phyloP scores from a whole-genome alignment of 2,329 filamentous ascomycete genomes.

The Penicillium fuscoglaucum region DNA sequence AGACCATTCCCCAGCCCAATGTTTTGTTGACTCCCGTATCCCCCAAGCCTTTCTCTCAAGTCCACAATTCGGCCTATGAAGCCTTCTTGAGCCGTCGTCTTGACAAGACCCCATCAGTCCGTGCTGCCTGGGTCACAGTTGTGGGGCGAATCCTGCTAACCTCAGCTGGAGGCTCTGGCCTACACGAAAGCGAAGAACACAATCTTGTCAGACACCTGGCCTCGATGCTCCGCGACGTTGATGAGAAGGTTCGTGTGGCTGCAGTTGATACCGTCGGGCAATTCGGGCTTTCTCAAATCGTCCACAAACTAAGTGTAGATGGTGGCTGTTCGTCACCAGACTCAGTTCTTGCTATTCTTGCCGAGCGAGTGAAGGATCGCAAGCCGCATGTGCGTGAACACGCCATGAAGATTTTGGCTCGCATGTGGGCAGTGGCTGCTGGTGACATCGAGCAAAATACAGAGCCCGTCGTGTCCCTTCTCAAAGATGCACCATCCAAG shows the following conservation, averaged over 20 bases:
- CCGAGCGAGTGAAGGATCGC: constrained; percentile 84
- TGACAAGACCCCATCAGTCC: constrained; percentile 80
- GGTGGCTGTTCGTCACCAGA: constrained; percentile 74
- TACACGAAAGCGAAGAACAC: constrained; percentile 79
- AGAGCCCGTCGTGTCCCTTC: constrained; percentile 70
- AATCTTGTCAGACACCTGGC: constrained; percentile 71
- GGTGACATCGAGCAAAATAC: constrained; percentile 83
- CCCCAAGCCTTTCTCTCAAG: constrained; percentile 84
- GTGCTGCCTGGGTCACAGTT: constrained; percentile 81
- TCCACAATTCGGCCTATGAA: constrained; percentile 75
- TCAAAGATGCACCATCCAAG: constrained; percentile 78
- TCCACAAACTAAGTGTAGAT: constrained; percentile 75
- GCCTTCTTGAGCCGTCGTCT: constrained; percentile 81
- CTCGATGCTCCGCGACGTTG: constrained; percentile 80
- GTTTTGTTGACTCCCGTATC: constrained; percentile 80
- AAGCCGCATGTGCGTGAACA: constrained; percentile 78
- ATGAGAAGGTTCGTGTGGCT: constrained; percentile 87
- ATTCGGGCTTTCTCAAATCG: constrained; percentile 77
- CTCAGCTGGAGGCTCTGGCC: constrained; percentile 82
- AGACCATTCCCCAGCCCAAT: constrained; percentile 54
- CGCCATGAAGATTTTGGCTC: constrained; percentile 79
- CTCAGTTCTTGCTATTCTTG: constrained; percentile 77
- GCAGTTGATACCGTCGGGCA: constrained; percentile 81
- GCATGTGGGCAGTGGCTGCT: constrained; percentile 89
- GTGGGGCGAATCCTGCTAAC: constrained; percentile 87